Conservation (phyloP, 495 filamentous ascomycete genomes). For the Daldinia grandis region DNA sequence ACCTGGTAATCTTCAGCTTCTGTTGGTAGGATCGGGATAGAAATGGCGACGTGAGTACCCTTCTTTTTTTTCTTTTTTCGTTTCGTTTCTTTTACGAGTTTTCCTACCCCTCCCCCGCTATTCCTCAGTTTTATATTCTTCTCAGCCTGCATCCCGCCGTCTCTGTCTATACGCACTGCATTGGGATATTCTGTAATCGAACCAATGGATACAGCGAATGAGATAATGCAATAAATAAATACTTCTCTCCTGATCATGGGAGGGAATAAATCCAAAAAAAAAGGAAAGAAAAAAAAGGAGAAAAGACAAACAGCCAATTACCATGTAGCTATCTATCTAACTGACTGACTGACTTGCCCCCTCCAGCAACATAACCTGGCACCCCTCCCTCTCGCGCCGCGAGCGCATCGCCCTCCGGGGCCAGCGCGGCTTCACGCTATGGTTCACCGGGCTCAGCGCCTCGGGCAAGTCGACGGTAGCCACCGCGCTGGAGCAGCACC, state of each 20-base stretch:
- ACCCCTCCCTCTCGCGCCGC: slow-evolving; percentile 82
- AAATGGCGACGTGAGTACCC: slow-evolving; percentile 33
- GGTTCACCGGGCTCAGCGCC: slow-evolving; percentile 95
- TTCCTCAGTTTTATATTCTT: slow-evolving; percentile 7
- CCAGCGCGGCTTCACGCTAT: slow-evolving; percentile 92
- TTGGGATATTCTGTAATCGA: not conserved
- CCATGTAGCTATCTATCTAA: slow-evolving; percentile 9
- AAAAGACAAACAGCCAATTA: not conserved
- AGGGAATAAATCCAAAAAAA: not conserved
- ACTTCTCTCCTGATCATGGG: not conserved
- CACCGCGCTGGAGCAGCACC: slow-evolving; percentile 93
- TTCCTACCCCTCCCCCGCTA: slow-evolving; percentile 38
- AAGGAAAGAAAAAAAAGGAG: not conserved
- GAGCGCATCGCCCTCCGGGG: slow-evolving; percentile 83
- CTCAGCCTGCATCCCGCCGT: not conserved
- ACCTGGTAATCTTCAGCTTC: not conserved
- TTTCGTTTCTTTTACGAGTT: slow-evolving; percentile 21
- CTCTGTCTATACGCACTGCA: not conserved
- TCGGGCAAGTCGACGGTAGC: slow-evolving; percentile 97
- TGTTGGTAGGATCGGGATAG: not conserved
- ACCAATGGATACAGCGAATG: not conserved
- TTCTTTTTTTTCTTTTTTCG: not conserved
- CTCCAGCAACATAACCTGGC: slow-evolving; percentile 96
- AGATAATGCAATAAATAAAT: not conserved
- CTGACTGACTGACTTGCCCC: not conserved